Evolutionary conservation across 2,329 filamentous ascomycete species (phyloP).

Genomic region (Ceratocystis harringtonii): DNA sequence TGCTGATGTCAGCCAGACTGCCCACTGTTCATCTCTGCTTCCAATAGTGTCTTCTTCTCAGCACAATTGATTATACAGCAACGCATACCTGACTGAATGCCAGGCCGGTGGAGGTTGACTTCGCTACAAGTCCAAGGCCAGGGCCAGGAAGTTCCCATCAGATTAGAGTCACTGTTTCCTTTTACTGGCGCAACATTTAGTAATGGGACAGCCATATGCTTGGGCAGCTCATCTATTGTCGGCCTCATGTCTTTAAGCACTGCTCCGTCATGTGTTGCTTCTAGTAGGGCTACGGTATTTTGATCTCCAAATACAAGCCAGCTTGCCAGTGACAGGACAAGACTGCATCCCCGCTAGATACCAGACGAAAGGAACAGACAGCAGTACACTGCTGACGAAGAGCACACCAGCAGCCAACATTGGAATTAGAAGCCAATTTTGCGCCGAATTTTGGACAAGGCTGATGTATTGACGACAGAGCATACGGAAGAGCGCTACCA

Average conservation of each 20-base stretch:
- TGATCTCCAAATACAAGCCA: constrained; percentile 20
- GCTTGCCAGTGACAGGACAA: constrained; percentile 24
- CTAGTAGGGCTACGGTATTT: constrained; percentile 25
- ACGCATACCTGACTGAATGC: too few relatives aligned
- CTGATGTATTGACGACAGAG: constrained; percentile 26
- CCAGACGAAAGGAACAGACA: constrained; percentile 25
- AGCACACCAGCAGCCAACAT: constrained; percentile 19
- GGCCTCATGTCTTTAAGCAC: too few relatives aligned
- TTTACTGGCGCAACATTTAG: constrained; percentile 24
- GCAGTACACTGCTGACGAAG: constrained; percentile 24
- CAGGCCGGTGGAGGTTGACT: too few relatives aligned
- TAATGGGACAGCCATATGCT: constrained; percentile 25
- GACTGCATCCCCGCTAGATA: constrained; percentile 26
- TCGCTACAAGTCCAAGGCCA: too few relatives aligned
- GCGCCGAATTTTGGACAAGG: constrained; percentile 24
- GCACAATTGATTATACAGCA: not conserved
- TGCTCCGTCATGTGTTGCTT: too few relatives aligned
- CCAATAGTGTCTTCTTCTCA: not conserved
- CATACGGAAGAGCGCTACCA: constrained; percentile 28
- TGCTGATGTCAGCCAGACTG: not conserved
- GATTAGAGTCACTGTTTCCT: too few relatives aligned
- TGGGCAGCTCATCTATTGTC: constrained; percentile 8
- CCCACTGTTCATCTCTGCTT: not conserved
- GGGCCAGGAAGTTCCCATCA: too few relatives aligned
- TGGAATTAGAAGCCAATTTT: constrained; percentile 24